A percentile compares a stretch with the other conserved stretches of the same genome.
Evolutionary conservation across 805 yeast species (phyloP).

Genomic region (Pichia manshurica): DNA sequence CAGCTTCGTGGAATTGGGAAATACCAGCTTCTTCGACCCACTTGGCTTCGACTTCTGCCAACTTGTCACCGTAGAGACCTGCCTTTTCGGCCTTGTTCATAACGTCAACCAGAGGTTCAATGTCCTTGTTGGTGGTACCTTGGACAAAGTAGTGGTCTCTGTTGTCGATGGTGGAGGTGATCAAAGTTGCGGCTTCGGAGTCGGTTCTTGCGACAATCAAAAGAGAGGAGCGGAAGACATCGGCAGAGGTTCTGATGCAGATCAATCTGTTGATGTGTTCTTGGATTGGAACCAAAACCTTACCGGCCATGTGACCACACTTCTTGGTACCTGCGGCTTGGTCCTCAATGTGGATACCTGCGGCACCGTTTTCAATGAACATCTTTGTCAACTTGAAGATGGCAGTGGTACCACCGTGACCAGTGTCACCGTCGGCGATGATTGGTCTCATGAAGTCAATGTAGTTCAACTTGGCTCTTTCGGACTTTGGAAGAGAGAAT

Average conservation of each 20-base stretch:
- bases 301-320: conserved; percentile 99
- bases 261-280: conserved; percentile 94
- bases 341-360: conserved; percentile 97
- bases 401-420: conserved; percentile 98
- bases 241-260: conserved; percentile 93
- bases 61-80: conserved; percentile 67
- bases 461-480: conserved; percentile 66
- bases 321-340: conserved; percentile 98
- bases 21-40: conserved; percentile 83
- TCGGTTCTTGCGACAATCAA: conserved; percentile 92
- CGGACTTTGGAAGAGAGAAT: conserved; percentile 49
- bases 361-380: conserved; percentile 97
- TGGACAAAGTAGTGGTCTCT: conserved; percentile 90
- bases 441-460: conserved; percentile 91
- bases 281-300: conserved; percentile 94
- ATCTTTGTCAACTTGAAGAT: conserved; percentile 90
- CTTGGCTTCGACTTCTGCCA: conserved; percentile 69
- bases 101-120: conserved; percentile 67
- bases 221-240: conserved; percentile 82
- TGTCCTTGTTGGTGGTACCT: conserved; percentile 83
- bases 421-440: conserved; percentile 97
- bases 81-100: conserved; percentile 74
- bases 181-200: conserved; percentile 93
- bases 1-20: conserved; percentile 87
- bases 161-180: conserved; percentile 89